Base-by-base conservation (phyloP, 1,284 basidiomycete genomes). In the Cryptococcus depauperatus region DNA sequence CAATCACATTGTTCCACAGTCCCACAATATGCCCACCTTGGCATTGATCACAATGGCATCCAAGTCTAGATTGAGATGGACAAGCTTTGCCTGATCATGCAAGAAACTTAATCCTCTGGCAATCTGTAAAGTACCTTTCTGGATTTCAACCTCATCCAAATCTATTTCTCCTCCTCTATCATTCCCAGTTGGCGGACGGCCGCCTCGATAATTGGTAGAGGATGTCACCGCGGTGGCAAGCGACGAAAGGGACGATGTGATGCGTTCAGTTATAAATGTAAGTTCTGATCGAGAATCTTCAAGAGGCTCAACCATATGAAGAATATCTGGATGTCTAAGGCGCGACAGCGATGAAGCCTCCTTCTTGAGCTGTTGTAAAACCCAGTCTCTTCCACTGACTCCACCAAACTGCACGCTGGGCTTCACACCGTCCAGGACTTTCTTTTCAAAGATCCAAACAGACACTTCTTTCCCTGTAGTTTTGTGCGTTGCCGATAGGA, bases 231-330 rank as follows among this genome's bases (percentile, higher is more conserved):
- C 56, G 2, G 85, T 80, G 22, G 85, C 74, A 38, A 66, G 44
- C 23, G 50, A 55, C 10, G 58, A 57, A 10, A 69, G 50, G 4
- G 62, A 85, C 0, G 86, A 83, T 4, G 88, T 72, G 33, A 95
- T 73, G n/a, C n/a, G n/a, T n/a, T n/a, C 32, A 0, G 93, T 96
- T 1, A 92, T 93, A 61, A 96, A 98, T 18, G 84, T 81, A 37
- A 97, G 74, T 57, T 92, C 86, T 38, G 75, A 68, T 48, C 91
- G 76, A 0, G 90, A 85, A 66, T 98, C 93, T 69, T 97, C 92
- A 35, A 96, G 73, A n/a, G 93, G 92, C 70, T 99, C 93, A 22
- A 95, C 91, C 79, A 97, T 89, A 72, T 98, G 93, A 80, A 99
- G 76, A 45, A 99, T 83, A 55, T 86, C 93, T 2, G 93, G 93